phyloP scores from a whole-genome alignment of 805 yeast species.

The Allodekkera sacchari region DNA sequence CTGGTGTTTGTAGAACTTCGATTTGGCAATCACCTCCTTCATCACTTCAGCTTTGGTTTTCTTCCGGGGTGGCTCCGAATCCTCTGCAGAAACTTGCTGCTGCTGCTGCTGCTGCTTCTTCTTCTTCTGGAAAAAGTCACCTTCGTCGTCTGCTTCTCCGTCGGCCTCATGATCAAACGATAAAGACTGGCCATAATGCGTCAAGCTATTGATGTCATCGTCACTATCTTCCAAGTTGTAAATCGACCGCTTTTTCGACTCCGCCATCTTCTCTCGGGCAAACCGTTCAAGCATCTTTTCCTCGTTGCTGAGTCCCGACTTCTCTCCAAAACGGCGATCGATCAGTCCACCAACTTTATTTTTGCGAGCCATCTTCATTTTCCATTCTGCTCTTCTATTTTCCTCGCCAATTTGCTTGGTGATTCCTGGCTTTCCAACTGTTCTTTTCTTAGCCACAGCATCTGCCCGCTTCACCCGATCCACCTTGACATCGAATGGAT shows the following conservation, averaged over 20 bases:
- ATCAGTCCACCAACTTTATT: conserved; percentile 71
- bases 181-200: conserved; percentile 74
- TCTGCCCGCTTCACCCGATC: conserved; percentile 55
- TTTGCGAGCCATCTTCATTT: conserved; percentile 50
- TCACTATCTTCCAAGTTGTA: conserved; percentile 72
- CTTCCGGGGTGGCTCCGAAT: conserved; percentile 41
- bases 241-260: conserved; percentile 46
- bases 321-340: conserved; percentile 93
- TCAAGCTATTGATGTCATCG: conserved; percentile 48
- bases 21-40: conserved; percentile 78
- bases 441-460: conserved; percentile 34
- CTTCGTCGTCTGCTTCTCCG: conserved; percentile 29
- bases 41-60: conserved; percentile 79
- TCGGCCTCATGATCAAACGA: conserved; percentile 32
- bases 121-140: conserved; percentile 27
- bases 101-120: conserved; percentile 14
- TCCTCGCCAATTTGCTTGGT: conserved; percentile 65
- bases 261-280: conserved; percentile 73
- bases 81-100: conserved; percentile 25
- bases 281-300: conserved; percentile 94
- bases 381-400: conserved; percentile 51
- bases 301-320: conserved; percentile 64
- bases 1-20: conserved; percentile 68
- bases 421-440: conserved; percentile 63
- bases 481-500: conserved; percentile 77